Evolutionary conservation across 129 eudicot genomes (phyloP), one percentile per base, ranked within the genome.

Genomic region (Lonicera japonica): DNA sequence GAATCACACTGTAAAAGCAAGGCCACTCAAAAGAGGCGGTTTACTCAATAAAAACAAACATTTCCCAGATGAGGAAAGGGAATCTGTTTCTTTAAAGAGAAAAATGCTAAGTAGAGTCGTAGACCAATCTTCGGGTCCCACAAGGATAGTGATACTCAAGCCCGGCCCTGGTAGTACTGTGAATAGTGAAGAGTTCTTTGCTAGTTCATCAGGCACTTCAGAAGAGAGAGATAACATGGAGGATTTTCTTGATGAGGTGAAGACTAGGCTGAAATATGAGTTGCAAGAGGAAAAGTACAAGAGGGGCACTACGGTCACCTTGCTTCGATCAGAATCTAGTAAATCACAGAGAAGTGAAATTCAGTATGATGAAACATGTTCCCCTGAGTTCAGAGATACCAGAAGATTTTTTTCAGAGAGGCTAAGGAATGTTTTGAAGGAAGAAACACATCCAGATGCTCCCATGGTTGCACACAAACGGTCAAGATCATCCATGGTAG

Each of bases 221-320:
- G 95, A 76, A 71, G 96, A 85, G 60, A 67, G 89, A 68, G 85
- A 75, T 59, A 76, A 79, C 38, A 94, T 88, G 53, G 89, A 88
- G 72, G 95, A 88, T 74, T 89, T 94, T 85, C 99, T 94, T 12
- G 85, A 82, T 70, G 96, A 94, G 80, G 99, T 94, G 58, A 85
- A 88, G 74, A 85, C 82, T 58, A 80, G 99, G 65, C 61, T 94
- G 50, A 85, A 83, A 62, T 66, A 52, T 19, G 99, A 94, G 72
- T 54, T 88, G 74, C 96, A 85, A 77, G 91, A 29, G 36, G 6
- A 29, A 29, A 29, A 2, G 36, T 29, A 29, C 36, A 29, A 29
- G 36, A 82, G 73, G 63, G 85, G 87, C 50, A 70, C 74, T 25
- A 86, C 82, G 21, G 79, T 64, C 29, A 80, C 72, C 63, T 79